These are phyloP conservation scores for Striga asiatica DNA, from an alignment of 257 asterid genomes.

Conservation along the genomic window DNA sequence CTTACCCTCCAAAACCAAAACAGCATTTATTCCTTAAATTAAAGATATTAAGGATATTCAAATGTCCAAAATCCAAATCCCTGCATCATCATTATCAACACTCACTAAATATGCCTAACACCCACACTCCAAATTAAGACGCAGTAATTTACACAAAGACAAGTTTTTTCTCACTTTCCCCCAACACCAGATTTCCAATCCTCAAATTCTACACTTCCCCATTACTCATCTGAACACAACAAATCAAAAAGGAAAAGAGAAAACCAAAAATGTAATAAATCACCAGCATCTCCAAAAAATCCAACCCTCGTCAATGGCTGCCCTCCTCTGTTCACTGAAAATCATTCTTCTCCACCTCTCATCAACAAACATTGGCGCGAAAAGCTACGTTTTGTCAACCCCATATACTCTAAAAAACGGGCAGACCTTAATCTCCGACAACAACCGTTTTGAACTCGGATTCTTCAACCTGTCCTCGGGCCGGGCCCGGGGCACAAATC, in stretches of 20 bases:
- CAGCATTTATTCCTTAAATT: no score
- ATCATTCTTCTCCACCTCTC: neutral
- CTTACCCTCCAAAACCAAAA: no score
- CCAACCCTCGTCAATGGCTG: slow-evolving; percentile 14
- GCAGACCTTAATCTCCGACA: slow-evolving; percentile 20
- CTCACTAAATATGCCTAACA: no score
- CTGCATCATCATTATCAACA: no score
- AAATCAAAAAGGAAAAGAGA: neutral
- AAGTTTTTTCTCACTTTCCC: no score
- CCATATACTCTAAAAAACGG: slow-evolving; percentile 12
- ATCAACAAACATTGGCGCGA: neutral
- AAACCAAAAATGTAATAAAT: neutral
- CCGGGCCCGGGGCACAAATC: neutral
- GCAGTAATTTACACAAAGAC: no score
- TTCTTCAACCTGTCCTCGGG: slow-evolving; percentile 16
- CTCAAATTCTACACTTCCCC: slow-evolving; percentile 3
- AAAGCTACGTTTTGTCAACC: slow-evolving; percentile 5
- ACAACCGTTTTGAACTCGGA: slow-evolving; percentile 25
- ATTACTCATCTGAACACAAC: neutral
- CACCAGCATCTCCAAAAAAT: neutral
- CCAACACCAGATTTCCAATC: no score
- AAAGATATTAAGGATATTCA: no score
- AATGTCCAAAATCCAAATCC: no score
- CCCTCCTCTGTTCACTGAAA: neutral
- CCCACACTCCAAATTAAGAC: no score